Percentiles rank a stretch among this genome's conserved stretches.
phyloP scores from a whole-genome alignment of 2,329 filamentous ascomycete species.

The Penicillium sp. region DNA sequence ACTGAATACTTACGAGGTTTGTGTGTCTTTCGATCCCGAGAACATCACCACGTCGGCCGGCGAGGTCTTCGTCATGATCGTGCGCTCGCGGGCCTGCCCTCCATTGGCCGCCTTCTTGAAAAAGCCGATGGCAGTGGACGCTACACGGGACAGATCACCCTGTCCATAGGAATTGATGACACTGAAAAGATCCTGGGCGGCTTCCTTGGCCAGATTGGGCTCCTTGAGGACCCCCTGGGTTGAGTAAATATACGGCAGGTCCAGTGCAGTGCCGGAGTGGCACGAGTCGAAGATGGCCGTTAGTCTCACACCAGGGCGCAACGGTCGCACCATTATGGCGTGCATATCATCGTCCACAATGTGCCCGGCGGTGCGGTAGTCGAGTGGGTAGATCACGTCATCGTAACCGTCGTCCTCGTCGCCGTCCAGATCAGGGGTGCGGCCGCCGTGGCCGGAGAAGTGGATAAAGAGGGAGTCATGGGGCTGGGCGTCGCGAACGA shows the following conservation, averaged over 20 bases:
- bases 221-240: constrained; percentile 70
- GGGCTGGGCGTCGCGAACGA: constrained; percentile 89
- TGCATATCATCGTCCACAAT: constrained; percentile 82
- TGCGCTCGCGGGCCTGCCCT: constrained; percentile 76
- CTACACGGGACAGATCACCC: constrained; percentile 81
- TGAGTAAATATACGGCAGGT: constrained; percentile 70
- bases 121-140: constrained; percentile 77
- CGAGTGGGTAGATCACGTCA: constrained; percentile 78
- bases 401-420: constrained; percentile 77
- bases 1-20: constrained; percentile 61
- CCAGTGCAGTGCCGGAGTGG: constrained; percentile 68
- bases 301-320: constrained; percentile 83
- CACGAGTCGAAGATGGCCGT: constrained; percentile 72
- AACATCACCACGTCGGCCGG: constrained; percentile 97
- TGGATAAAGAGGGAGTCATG: constrained; percentile 97
- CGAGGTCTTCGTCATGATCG: constrained; percentile 86
- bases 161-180: constrained; percentile 76
- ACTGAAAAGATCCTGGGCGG: constrained; percentile 65
- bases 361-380: constrained; percentile 70
- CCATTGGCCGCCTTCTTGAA: constrained; percentile 86
- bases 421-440: constrained; percentile 72
- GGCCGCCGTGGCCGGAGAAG: constrained; percentile 84
- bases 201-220: constrained; percentile 69
- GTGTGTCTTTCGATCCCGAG: constrained; percentile 93
- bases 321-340: constrained; percentile 72